These are phyloP conservation scores for Entomortierella beljakovae DNA, from an alignment of 192 early-diverging fungal genomes.

Conservation along the genomic window DNA sequence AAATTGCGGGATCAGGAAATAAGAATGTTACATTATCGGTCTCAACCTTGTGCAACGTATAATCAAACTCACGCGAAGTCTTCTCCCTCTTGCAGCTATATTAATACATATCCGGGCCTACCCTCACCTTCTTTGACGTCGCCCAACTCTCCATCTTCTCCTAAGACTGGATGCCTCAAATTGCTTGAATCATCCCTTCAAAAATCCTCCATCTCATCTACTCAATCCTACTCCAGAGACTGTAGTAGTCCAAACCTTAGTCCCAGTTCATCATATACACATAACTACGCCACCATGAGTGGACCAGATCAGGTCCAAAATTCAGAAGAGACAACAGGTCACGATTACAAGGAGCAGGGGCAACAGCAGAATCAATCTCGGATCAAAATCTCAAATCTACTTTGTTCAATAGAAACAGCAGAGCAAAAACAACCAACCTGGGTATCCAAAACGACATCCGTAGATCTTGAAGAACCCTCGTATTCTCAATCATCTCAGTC, in stretches of 20 bases:
- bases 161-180: background rate
- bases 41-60: background rate
- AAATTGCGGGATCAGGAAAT: background rate
- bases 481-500: background rate
- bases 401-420: conserved; percentile 29
- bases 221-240: background rate
- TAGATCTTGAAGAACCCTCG: conserved; percentile 23
- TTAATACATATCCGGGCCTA: background rate
- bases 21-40: conserved; percentile 3
- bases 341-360: conserved; percentile 5
- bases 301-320: conserved; percentile 17
- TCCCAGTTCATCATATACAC: background rate
- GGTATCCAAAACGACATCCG: conserved; percentile 11
- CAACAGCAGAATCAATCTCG: conserved; percentile 16
- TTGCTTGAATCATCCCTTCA: background rate
- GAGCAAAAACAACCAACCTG: conserved; percentile 11
- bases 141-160: conserved; percentile 1
- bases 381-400: conserved; percentile 26
- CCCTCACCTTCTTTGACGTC: background rate
- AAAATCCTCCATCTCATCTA: background rate
- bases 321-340: background rate
- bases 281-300: background rate
- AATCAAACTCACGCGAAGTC: conserved; percentile 8
- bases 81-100: conserved; percentile 2
- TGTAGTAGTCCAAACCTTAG: background rate